phyloP scores from a whole-genome alignment of 371 early-diverging fungal genomes.

The Mucor plumbeus region DNA sequence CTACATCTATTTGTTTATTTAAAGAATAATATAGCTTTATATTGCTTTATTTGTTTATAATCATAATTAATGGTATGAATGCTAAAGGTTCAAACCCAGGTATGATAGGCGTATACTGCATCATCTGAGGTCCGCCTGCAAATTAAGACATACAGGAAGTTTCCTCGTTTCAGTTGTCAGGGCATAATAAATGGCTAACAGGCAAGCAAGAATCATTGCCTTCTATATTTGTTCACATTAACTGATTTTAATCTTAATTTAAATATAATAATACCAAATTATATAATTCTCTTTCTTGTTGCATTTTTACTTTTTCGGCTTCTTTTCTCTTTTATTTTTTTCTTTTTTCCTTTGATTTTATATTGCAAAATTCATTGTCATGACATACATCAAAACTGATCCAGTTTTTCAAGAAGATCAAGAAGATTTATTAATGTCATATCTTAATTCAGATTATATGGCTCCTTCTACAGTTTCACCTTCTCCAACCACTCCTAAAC shows the following conservation, averaged over 20 bases:
- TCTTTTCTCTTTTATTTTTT: conserved; percentile 12
- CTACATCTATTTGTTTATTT: neutral
- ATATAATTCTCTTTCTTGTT: neutral
- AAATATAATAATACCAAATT: neutral
- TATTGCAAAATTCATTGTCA: too few species aligned
- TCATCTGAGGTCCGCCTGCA: conserved; percentile 4
- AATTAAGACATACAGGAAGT: neutral
- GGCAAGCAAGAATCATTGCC: conserved; percentile 1
- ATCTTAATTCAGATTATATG: conserved; percentile 41
- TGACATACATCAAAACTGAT: conserved; percentile 20
- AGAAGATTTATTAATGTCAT: conserved; percentile 44
- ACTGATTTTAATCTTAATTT: conserved; percentile 3
- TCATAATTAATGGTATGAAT: neutral
- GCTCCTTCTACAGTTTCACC: conserved; percentile 2
- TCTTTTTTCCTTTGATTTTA: conserved; percentile 6
- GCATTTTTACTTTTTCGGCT: neutral
- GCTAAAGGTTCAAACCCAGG: neutral
- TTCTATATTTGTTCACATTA: conserved; percentile 38
- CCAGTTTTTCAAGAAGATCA: conserved; percentile 34
- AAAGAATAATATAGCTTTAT: neutral
- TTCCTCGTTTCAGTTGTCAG: conserved; percentile 5
- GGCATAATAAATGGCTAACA: neutral
- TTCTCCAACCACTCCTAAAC: neutral
- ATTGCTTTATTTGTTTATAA: neutral
- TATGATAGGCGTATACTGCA: conserved; percentile 3